A percentile compares a stretch with the other conserved stretches of the same genome.
phyloP scores from a whole-genome alignment of 345 rosid genomes.

The Citropsis articulata region DNA sequence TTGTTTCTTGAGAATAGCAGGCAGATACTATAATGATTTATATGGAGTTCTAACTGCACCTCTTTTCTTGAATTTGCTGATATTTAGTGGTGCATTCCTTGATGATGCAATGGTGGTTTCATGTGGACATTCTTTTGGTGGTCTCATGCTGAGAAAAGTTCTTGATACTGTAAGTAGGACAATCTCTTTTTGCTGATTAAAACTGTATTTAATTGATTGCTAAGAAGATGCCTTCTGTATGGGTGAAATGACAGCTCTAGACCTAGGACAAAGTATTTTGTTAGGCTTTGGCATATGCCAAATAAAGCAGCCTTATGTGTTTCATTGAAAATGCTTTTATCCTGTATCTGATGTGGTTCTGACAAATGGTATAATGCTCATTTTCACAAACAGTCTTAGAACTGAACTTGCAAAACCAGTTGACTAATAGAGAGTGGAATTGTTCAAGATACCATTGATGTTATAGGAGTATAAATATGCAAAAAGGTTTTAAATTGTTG shows the following conservation, averaged over 20 bases:
- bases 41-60: slow-evolving; percentile 4
- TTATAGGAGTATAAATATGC: not conserved
- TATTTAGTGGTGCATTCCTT: slow-evolving; percentile 85
- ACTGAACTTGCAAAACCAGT: not conserved
- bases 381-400: not conserved
- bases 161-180: slow-evolving; percentile 64
- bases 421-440: not conserved
- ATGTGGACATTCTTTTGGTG: slow-evolving; percentile 99
- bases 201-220: slow-evolving; percentile 6
- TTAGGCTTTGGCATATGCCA: slow-evolving; percentile 1
- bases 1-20: not conserved
- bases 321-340: not conserved
- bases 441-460: not conserved
- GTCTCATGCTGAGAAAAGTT: slow-evolving; percentile 89
- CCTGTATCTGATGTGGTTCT: not conserved
- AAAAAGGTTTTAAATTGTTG: not conserved
- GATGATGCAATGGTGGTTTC: slow-evolving; percentile 93
- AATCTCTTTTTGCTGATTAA: slow-evolving; percentile 2
- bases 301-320: not conserved
- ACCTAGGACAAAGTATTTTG: not conserved
- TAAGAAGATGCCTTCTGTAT: not conserved
- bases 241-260: not conserved
- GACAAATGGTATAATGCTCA: not conserved
- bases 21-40: not conserved
- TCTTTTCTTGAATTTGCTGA: slow-evolving; percentile 17